Base-by-base conservation (phyloP, 768 basidiomycete genomes). In the Suillus subalutaceus region DNA sequence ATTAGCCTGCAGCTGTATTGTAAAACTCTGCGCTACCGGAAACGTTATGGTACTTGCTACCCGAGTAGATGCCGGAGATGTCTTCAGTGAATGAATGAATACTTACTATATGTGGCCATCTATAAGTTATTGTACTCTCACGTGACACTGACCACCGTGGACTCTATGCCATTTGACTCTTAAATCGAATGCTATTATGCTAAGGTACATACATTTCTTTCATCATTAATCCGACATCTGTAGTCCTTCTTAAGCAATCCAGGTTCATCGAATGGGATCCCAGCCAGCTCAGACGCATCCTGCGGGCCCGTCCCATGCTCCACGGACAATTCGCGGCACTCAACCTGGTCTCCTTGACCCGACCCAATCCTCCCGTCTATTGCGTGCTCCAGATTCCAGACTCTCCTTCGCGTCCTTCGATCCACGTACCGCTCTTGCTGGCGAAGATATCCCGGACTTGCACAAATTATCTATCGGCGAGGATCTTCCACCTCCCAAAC, bases 351-450 rank as follows among this genome's bases (percentile, higher is more conserved):
- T 85, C 3, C 80, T 92, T 32, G 92, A 94, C 77, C 77, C 81
- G 43, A 80, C 85, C 0, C 92, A 94, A 73, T 78, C 80, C 15
- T 72, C 78, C 18, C 88, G 92, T 52, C 75, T 94, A 23, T 80
- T 91, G n/a, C 86, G 88, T 58, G 76, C 79, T 50, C 81, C 84
- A 3, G 81, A 80, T n/a, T 86, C 90, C 4, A 86, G 68, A 38
- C 78, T 93, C n/a, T 83, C 81, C 5, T 94, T 94, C 70, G 90
- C 92, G 12, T 84, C 83, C n/a, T 92, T 91, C 66, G 86, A 93
- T 72, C 89, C 91, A 6, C 82, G 81, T 62, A 84, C 88, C 32
- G 92, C 90, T 0, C 79, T 83, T n/a, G 76, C 79, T 16, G 64
- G 72, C 26, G 69, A 74, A 5, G 80, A 77, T 43, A 70, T 78